Base-by-base conservation (phyloP, 2,329 filamentous ascomycete species). In the Purpureocillium takamizusanense region DNA sequence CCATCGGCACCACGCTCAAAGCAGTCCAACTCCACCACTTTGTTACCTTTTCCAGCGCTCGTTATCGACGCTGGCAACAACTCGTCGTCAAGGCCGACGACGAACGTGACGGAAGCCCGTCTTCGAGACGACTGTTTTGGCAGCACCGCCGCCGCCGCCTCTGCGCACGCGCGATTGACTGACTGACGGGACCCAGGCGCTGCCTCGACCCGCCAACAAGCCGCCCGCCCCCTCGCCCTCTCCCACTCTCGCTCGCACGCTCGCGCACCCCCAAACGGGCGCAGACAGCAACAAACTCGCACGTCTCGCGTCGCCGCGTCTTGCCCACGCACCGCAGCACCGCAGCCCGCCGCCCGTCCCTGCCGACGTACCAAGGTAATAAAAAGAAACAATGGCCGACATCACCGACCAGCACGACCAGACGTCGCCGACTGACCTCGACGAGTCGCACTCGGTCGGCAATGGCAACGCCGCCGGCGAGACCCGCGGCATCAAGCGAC, bases 401-500 rank as follows among this genome's bases (percentile, higher is more conserved):
- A 83, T 87, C 66, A 77, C 81, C 51, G 80, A 84, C 57, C 81
- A 84, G 61, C 79, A 85, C 71, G 80, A 84, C 56, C 81, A 86
- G 60, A 79, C 79, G 53, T 83, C 83, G 51, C 78, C 82, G 46
- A 79, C 76, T 53, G 81, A 83, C 53, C 75, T 83, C 57, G 83
- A 87, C 56, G 83, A 88, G 51, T 62, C 75, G 51, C 79, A 86
- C 57, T 67, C 75, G 50, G 72, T 78, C 52, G 83, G 83, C 65
- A 88, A 89, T 69, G 84, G 83, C 62, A 82, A 74, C 55, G 63
- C 69, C 53, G 70, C 69, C 51, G 71, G 72, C 56, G 84, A 89
- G 58, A 76, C 69, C 64, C 86, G 89, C 61, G 88, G 87, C 62
- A 77, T 88, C 66, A 97, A 97, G 76, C 88, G 90, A 54, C 78